Evolutionary conservation across 2,329 filamentous ascomycete genomes (phyloP).

Genomic region (Chalara sp.): DNA sequence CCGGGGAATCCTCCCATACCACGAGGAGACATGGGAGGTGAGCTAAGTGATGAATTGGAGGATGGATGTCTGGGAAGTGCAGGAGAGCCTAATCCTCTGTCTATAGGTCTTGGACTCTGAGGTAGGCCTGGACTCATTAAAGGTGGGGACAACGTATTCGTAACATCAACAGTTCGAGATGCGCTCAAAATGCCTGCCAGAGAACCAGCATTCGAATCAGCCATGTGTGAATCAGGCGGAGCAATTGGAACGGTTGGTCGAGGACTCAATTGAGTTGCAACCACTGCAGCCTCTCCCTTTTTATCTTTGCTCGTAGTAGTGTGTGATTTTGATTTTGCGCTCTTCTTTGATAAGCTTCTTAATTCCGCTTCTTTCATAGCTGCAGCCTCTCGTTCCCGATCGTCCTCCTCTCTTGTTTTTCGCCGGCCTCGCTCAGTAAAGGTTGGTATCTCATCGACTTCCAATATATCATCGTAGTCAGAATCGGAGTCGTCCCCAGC

Average conservation of each 20-base stretch:
- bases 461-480: conserved; percentile 74
- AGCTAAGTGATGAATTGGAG: conserved; percentile 40
- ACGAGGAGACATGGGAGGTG: conserved; percentile 64
- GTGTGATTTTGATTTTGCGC: conserved; percentile 43
- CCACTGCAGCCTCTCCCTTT: conserved; percentile 16
- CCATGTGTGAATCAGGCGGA: conserved; percentile 26
- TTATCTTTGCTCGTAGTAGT: conserved; percentile 35
- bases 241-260: conserved; percentile 26
- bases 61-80: conserved; percentile 44
- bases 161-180: conserved; percentile 1
- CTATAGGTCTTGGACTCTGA: conserved; percentile 49
- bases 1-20: conserved; percentile 37
- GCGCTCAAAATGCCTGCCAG: conserved; percentile 45
- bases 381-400: conserved; percentile 66
- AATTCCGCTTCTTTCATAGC: conserved; percentile 61
- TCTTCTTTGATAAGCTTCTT: conserved; percentile 69
- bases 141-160: conserved; percentile 30
- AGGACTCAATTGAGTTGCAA: conserved; percentile 34
- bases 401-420: conserved; percentile 83
- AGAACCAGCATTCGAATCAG: conserved; percentile 37
- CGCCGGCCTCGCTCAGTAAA: conserved; percentile 62
- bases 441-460: conserved; percentile 55
- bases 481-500: conserved; percentile 63
- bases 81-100: conserved; percentile 49
- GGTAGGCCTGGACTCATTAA: conserved; percentile 55